A percentile compares a stretch with the other conserved stretches of the same genome.
These are phyloP conservation scores for Flaveria ramosissima DNA, from an alignment of 129 eudicot genomes.

Conservation along the genomic window DNA sequence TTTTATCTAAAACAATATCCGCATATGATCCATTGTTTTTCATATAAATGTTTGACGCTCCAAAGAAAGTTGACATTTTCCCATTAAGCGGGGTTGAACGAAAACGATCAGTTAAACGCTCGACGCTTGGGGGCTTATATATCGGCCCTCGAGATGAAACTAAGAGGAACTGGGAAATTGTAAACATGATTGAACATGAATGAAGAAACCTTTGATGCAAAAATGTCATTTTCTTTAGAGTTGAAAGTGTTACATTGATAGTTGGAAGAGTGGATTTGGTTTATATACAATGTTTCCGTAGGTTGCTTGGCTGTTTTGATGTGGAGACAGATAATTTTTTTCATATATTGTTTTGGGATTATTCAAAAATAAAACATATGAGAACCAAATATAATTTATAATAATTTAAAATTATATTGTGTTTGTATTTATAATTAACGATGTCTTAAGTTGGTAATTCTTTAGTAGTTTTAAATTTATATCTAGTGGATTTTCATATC, in stretches of 20 bases:
- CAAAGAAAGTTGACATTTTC: conserved; percentile 50
- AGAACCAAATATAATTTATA: neutral
- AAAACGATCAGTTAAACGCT: conserved; percentile 55
- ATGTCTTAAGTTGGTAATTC: neutral
- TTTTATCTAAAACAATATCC: conserved; percentile 60
- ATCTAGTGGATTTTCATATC: too few species aligned
- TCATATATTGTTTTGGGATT: neutral
- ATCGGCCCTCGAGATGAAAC: conserved; percentile 48
- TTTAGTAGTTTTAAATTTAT: neutral
- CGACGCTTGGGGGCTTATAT: conserved; percentile 59
- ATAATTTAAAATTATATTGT: neutral
- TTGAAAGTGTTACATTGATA: conserved; percentile 21
- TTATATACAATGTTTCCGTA: conserved; percentile 26
- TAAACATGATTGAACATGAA: conserved; percentile 29
- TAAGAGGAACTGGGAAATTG: neutral
- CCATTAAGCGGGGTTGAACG: conserved; percentile 34
- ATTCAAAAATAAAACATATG: neutral
- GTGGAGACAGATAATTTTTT: neutral
- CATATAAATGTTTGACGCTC: conserved; percentile 51
- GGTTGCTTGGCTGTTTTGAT: conserved; percentile 30
- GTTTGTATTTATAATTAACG: neutral
- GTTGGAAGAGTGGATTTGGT: conserved; percentile 26
- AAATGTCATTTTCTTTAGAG: conserved; percentile 44
- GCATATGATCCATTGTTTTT: conserved; percentile 63
- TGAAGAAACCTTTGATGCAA: conserved; percentile 29